Evolutionary conservation across 345 rosid genomes (phyloP), one percentile per base, ranked within the genome.

Genomic region (Leavenworthia alabamica): DNA sequence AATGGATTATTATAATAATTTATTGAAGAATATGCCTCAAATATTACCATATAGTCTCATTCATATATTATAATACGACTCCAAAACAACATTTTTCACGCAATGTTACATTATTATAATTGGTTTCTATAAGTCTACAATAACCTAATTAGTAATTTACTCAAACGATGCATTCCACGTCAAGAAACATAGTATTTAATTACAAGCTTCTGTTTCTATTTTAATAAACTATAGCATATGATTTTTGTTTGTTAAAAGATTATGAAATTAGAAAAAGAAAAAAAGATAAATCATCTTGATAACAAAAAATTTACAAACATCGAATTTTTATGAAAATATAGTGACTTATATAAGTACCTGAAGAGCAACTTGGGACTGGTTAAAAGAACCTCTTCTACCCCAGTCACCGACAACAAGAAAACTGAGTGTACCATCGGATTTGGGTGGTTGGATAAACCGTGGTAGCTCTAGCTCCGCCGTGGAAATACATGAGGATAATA

Each of bases 351-450:
- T 14, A 24, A 27, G 26, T 56, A 87, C 96, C 96, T 88, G 84
- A 70, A 44, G 42, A 58, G 96, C 91, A 22, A 85, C 92, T 26
- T 65, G 51, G 5, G 89, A 80, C 56, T 88, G 96, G 26, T 88
- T 88, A 67, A 50, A 83, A 22, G 46, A 22, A 22, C 92, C 91
- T 66, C 71, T 62, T 69, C 96, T 75, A 49, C 91, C 96, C 96
- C 91, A 88, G 26, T 88, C 96, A 36, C 96, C 89, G 41, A 83
- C 76, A 8, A 88, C 96, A 56, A 88, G 60, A 71, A 85, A 73
- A 66, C 75, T 78, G 43, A 85, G 79, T 2, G 86, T 71, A 35
- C 85, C 83, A 40, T 85, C 86, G 3, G 31, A 32, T 63, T 85
- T 80, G 5, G 52, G 60, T 12, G 73, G 46, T 31, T 85, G 92